Base-by-base conservation (phyloP, 2,329 filamentous ascomycete genomes). In the Amauroascus niger region DNA sequence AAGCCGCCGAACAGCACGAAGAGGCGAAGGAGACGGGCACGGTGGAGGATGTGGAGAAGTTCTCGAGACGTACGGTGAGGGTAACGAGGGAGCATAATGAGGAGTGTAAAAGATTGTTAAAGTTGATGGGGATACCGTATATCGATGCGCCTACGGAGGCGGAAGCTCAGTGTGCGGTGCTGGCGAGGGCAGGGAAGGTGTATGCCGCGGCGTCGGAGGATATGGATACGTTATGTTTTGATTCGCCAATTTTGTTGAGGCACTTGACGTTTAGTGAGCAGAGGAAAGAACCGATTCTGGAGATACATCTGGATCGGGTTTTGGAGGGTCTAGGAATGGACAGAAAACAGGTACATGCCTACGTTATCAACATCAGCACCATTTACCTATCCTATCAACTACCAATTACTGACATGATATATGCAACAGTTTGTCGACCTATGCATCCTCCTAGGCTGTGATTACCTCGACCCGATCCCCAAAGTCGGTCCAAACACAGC, bases 191-290 rank as follows among this genome's bases (percentile, higher is more conserved):
- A 4, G 91, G 89, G 35, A 97, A 97, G 73, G 93, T 98, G 49
- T 98, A 94, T 68, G 93, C 90, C 2, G 93, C 93, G 18, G 93
- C 93, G 2, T 95, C 87, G 59, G 93, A 98, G 72, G 93, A 98
- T 72, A 98, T 98, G 93, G 93, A 98, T 67, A 98, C 93, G 0
- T 75, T 98, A 53, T 97, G 91, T 65, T 98, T 98, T 70, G 83
- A 96, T 64, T 79, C 90, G 49, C 93, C 93, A 0, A 90, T 98
- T 55, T 74, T 98, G 45, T 74, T 98, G 59, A 81, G 93, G 48
- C 90, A 98, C 71, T 79, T 98, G 59, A 98, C 93, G 1, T 97
- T 96, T 69, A 94, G 88, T 66, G 93, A 98, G 75, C 89, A 95
- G 74, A 81, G 91, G 59, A 98, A 98, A 72, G 90, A 97, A 68